Evolutionary conservation across 2,329 filamentous ascomycete genomes (phyloP), one percentile per base, ranked within the genome.

Genomic region (Coleophoma cylindrospora): DNA sequence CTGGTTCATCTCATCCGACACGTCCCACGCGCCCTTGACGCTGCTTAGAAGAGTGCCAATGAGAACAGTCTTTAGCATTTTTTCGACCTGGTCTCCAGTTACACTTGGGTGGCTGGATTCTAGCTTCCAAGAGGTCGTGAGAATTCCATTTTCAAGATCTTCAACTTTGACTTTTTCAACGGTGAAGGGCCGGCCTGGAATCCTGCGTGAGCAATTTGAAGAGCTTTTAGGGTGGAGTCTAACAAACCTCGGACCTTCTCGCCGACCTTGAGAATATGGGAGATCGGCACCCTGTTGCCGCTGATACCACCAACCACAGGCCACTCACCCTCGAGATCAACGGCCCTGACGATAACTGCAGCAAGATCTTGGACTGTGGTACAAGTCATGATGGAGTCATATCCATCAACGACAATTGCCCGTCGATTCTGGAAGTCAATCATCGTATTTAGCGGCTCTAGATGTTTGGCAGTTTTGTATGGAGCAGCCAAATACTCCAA

Each of bases 401-500:
- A 15, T 45, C 61, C 43, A 56, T 67, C 68, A 3, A 68, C 34
- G 3, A 64, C 44, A 4, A 68, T 58, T 4, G 61, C 62, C 14
- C 64, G 63, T 13, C 64, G 60, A 10, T 67, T 65, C 3, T 57
- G 48, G n/a, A 72, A 67, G 54, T 73, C 66, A 47, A 70, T 58
- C 2, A 54, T 54, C 1, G 62, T 64, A 10, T 67, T 55, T 13
- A 70, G 47, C 4, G 61, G 59, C 3, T 48, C 47, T 15, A 75
- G 57, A 13, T 68, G 60, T 11, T 67, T 68, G 12, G 66, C 52
- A 0, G 69, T 65, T 14, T 68, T 57, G 49, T 70, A 54, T 0
- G 75, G 73, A 44, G 66, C 63, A 12, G 68, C 69, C 17, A 77
- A 64, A 64, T 76, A 77, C 56, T 77, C 67, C 40, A 71, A 54